These are phyloP conservation scores for Trichoderma guizhouense DNA, from an alignment of 2,329 filamentous ascomycete genomes.

Conservation along the genomic window DNA sequence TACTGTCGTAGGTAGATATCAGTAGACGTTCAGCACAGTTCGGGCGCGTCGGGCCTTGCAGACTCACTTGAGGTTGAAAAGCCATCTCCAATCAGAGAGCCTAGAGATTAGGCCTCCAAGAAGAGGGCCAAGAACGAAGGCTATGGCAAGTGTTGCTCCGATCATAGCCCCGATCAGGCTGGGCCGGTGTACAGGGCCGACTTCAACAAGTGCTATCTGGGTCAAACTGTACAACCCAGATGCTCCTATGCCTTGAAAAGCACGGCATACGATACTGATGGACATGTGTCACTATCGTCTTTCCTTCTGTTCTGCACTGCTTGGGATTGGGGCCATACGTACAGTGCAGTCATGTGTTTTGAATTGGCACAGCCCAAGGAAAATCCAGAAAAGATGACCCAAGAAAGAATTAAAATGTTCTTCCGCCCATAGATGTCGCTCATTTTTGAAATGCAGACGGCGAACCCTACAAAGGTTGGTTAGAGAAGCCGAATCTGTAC, in stretches of 20 bases:
- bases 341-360: conserved; percentile 51
- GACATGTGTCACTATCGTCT: neutral
- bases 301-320: neutral
- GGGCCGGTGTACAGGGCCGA: conserved; percentile 51
- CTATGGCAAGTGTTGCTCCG: conserved; percentile 53
- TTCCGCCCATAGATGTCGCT: conserved; percentile 58
- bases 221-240: conserved; percentile 60
- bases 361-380: conserved; percentile 53
- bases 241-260: conserved; percentile 58
- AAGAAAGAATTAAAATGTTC: conserved; percentile 48
- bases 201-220: conserved; percentile 55
- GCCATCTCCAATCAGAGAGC: conserved; percentile 54
- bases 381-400: conserved; percentile 53
- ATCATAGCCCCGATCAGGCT: conserved; percentile 54
- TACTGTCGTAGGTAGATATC: conserved; percentile 31
- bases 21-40: conserved; percentile 21
- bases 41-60: too few relatives aligned
- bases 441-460: conserved; percentile 55
- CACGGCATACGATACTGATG: conserved; percentile 53
- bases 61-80: conserved; percentile 60
- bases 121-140: conserved; percentile 57
- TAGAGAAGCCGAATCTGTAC: conserved; percentile 12
- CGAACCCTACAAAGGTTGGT: conserved; percentile 42
- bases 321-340: conserved; percentile 24
- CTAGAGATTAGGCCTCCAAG: conserved; percentile 55